A percentile compares a stretch with the other conserved stretches of the same genome.
Evolutionary conservation across 805 yeast species (phyloP).

Genomic region (Saccharomycopsis selenospora): DNA sequence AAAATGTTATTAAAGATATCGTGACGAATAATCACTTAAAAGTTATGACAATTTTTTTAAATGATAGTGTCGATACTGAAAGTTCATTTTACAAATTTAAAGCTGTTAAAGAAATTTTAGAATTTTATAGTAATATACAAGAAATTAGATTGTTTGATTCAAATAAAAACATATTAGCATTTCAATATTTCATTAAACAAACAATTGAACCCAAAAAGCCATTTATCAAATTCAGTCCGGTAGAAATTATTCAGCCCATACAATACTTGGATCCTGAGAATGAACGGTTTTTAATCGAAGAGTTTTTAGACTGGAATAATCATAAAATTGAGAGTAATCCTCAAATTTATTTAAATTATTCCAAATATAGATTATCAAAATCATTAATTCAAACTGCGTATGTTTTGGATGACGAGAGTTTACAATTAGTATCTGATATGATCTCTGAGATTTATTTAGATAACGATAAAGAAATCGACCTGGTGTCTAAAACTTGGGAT

Average conservation of each 20-base stretch:
- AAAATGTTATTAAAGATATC: not conserved
- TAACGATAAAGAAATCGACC: not conserved
- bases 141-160: not conserved
- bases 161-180: not conserved
- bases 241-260: slow-evolving; percentile 1
- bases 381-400: not conserved
- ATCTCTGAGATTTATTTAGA: not conserved
- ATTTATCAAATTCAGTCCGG: not conserved
- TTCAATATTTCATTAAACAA: not conserved
- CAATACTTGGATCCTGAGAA: not conserved
- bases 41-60: not conserved
- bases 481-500: not conserved
- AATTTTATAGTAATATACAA: not conserved
- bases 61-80: not conserved
- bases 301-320: slow-evolving; percentile 1
- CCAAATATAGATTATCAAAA: not conserved
- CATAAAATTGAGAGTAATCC: not conserved
- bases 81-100: not conserved
- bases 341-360: not conserved
- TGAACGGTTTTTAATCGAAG: slow-evolving; percentile 2
- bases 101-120: not conserved
- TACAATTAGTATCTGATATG: not conserved
- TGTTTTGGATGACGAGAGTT: not conserved
- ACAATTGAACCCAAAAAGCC: not conserved
- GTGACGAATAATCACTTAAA: not conserved